Percentiles rank a stretch among this genome's conserved stretches.
Evolutionary conservation across 164 flowering plant genomes (phyloP).

Genomic region (Kingdonia uniflora): DNA sequence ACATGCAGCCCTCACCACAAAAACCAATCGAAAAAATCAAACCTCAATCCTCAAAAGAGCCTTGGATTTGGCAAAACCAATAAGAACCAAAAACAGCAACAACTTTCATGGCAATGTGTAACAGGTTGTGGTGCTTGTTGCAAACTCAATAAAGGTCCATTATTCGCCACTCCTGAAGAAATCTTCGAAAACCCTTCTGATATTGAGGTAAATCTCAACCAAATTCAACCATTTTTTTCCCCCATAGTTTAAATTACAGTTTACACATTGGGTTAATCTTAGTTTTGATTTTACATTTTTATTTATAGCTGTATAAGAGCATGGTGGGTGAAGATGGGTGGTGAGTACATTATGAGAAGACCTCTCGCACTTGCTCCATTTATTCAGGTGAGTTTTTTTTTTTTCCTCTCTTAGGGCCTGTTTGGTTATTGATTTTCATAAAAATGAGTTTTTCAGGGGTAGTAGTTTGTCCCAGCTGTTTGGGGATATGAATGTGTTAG

Average conservation of each 20-base stretch:
- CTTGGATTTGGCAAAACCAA: background rate
- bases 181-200: slow-evolving; percentile 53
- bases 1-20: too few species aligned
- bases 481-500: too few species aligned
- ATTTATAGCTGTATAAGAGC: slow-evolving; percentile 51
- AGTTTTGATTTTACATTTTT: background rate
- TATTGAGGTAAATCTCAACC: slow-evolving; percentile 31
- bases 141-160: slow-evolving; percentile 69
- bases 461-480: too few species aligned
- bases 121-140: slow-evolving; percentile 83
- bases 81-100: background rate
- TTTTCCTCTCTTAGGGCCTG: background rate
- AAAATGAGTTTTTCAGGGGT: too few species aligned
- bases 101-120: slow-evolving; percentile 45
- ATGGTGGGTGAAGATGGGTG: slow-evolving; percentile 79
- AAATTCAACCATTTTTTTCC: background rate
- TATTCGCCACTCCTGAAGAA: slow-evolving; percentile 76
- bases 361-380: slow-evolving; percentile 65
- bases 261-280: too few species aligned
- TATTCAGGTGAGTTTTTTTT: slow-evolving; percentile 40
- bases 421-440: background rate
- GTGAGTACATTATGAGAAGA: slow-evolving; percentile 66
- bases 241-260: too few species aligned
- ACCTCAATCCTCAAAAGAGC: too few species aligned
- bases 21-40: too few species aligned